phyloP scores from a whole-genome alignment of 2,329 filamentous ascomycete species.

The Epichloe gansuensis region DNA sequence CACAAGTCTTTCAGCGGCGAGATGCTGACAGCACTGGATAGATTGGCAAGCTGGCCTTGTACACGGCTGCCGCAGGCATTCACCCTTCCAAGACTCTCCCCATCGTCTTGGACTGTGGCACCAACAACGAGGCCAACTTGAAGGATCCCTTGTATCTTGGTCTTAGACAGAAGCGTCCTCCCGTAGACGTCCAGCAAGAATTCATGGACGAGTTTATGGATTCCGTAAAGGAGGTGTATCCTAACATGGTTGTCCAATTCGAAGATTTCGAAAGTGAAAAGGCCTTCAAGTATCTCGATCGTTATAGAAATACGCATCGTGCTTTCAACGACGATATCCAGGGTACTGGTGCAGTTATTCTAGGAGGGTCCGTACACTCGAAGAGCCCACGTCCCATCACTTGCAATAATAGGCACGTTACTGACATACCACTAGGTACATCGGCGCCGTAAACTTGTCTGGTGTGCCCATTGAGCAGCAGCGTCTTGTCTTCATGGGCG shows the following conservation, averaged over 20 bases:
- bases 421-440: slow-evolving; percentile 52
- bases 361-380: slow-evolving; percentile 53
- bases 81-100: slow-evolving; percentile 73
- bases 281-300: slow-evolving; percentile 84
- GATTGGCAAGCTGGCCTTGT: slow-evolving; percentile 89
- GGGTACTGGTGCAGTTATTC: slow-evolving; percentile 88
- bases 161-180: slow-evolving; percentile 69
- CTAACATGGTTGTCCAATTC: slow-evolving; percentile 70
- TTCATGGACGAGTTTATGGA: slow-evolving; percentile 98
- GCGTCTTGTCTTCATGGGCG: slow-evolving; percentile 89
- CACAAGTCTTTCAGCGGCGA: neutral
- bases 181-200: slow-evolving; percentile 66
- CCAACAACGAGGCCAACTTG: slow-evolving; percentile 53
- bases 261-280: slow-evolving; percentile 92
- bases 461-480: slow-evolving; percentile 80
- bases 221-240: slow-evolving; percentile 64
- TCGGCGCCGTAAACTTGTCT: slow-evolving; percentile 68
- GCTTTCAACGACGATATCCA: slow-evolving; percentile 99
- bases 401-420: slow-evolving; percentile 11
- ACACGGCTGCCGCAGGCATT: slow-evolving; percentile 92
- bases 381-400: slow-evolving; percentile 2
- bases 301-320: slow-evolving; percentile 79
- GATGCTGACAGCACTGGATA: slow-evolving; percentile 15
- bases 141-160: slow-evolving; percentile 76
- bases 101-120: slow-evolving; percentile 56